Base-by-base conservation (phyloP, 352 stramenopile genomes). In the Globisporangium polare region DNA sequence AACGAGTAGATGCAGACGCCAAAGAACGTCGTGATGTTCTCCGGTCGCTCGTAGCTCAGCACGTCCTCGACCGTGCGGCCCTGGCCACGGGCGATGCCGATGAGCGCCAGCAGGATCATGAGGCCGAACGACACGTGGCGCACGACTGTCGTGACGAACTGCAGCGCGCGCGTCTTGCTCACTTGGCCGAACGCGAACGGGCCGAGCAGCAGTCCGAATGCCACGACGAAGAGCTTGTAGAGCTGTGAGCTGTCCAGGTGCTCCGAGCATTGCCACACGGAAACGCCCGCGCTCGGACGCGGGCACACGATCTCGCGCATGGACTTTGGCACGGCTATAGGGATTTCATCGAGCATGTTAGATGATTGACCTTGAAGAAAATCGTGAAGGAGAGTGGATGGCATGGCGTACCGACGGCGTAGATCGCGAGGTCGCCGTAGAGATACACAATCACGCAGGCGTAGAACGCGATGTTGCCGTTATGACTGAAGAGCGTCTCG, bases 1-100 rank as follows among this genome's bases (percentile, higher is more conserved):
- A 95, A 95, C 35, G 86, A 94, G 66, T 95, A 95, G 60, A 95
- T 95, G 69, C 81, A 93, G 20, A 93, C 83, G 37, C 86, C 86
- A 61, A 94, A 95, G 67, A 95, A 91, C 12, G 79, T 91, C 39
- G 83, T 71, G 55, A 95, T 74, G 52, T 88, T 89, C 33, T 74
- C 64, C 0, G 84, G 75, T 51, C 89, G 78, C 65, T 93, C 83
- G 67, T 93, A 88, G 41, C 65, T 80, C 17, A 94, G 53, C 41
- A 94, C 84, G 47, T 93, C 82, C 13, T 77, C 64, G 12, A 86
- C 54, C 20, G 67, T 77, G 22, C 81, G 83, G 4, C 86, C 84
- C 50, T 93, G 53, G 13, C 85, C 84, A 12, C 71, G 81, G 15
- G 68, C 71, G 47, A 95, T 93, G 29, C 81, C 84, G 20, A 94